Percentiles rank a stretch among this genome's conserved stretches.
These are phyloP conservation scores for Microstroma glucosiphilum DNA, from an alignment of 1,284 basidiomycete species.

Conservation along the genomic window DNA sequence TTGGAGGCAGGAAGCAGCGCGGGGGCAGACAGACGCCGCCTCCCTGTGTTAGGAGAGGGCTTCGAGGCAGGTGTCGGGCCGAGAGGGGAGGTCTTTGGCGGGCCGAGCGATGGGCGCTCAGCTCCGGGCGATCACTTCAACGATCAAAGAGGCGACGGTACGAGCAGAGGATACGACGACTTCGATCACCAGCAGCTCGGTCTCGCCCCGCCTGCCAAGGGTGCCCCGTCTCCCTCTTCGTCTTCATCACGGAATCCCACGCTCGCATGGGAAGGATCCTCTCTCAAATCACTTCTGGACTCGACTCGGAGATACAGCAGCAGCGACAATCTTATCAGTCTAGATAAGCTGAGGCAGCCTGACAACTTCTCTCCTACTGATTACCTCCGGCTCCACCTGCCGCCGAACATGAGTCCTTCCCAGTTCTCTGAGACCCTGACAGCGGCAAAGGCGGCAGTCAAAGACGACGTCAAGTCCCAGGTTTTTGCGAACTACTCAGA, in stretches of 20 bases:
- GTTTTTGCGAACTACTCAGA: conserved; percentile 66
- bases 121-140: conserved; percentile 1
- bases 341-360: background rate
- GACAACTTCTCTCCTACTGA: background rate
- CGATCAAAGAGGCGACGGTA: background rate
- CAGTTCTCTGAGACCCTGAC: conserved; percentile 24
- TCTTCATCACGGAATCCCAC: conserved; percentile 1
- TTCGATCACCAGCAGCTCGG: background rate
- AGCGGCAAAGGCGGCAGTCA: conserved; percentile 29
- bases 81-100: too few relatives aligned
- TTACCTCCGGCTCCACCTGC: conserved; percentile 10
- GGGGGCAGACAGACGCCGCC: conserved; percentile 1
- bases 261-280: conserved; percentile 19
- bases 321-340: conserved; percentile 4
- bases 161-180: background rate
- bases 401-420: conserved; percentile 19
- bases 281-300: conserved; percentile 8
- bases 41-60: conserved; percentile 3
- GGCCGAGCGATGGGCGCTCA: too few relatives aligned
- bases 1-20: background rate
- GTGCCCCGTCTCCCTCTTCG: background rate
- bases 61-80: background rate
- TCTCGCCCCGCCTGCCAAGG: background rate
- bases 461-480: conserved; percentile 38
- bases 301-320: background rate